Base-by-base conservation (phyloP, 148 eudicot genomes). In the Rhododendron ovatum region DNA sequence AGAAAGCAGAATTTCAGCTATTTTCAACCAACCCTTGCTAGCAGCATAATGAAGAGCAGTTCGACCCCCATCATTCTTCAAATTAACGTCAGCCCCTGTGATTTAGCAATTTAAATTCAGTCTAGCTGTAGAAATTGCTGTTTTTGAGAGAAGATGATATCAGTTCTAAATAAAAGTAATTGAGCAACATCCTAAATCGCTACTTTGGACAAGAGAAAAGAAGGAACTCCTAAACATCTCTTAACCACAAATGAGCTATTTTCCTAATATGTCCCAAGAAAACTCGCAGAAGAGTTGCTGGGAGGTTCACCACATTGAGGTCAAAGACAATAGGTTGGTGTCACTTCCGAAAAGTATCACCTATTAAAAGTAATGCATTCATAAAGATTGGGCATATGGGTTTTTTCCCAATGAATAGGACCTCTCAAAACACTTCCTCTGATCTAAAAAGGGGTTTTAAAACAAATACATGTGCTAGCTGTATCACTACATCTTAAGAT, bases 1-100 rank as follows among this genome's bases (percentile, higher is more conserved):
- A 7, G 96, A 86, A 87, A 95, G 90, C 88, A 97, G 86, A 74
- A 93, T 17, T 87, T 94, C 94, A 88, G 98, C 98, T 88, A 97
- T 88, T 82, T 93, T 93, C 84, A 91, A 86, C 94, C 93, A 88
- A 84, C 98, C 98, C 89, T 95, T 97, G 93, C 99, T 97, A 76
- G 98, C 98, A 91, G 98, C 98, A 91, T 95, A 95, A 88, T 97
- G 99, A 86, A 97, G 98, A 81, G 99, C 95, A 88, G 95, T 94
- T 10, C 99, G 96, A 28, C 99, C 99, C 47, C 98, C 99, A 89
- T 93, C 90, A 87, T 95, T 97, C 89, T 93, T 94, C 89, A 94
- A 30, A 90, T 97, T 95, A 83, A 94, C 96, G 85, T 95, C 92
- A 86, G 99, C 99, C 85, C 98, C 99, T 97, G 92, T 82, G 74